A percentile compares a stretch with the other conserved stretches of the same genome.
These are phyloP conservation scores for Lophiotrema nucula DNA, from an alignment of 495 filamentous ascomycete genomes.

Conservation along the genomic window DNA sequence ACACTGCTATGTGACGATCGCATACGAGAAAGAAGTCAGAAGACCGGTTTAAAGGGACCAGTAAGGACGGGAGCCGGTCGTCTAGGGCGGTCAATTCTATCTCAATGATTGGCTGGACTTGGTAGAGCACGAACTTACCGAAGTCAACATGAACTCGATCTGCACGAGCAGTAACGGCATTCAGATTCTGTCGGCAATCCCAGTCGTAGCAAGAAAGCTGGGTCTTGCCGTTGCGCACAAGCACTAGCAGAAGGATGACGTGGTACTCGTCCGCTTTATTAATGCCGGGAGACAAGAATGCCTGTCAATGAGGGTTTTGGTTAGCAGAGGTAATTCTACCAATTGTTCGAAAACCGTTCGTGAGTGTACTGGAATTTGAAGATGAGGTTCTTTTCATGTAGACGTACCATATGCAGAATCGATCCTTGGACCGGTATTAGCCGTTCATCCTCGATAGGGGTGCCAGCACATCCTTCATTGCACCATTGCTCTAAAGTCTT, in stretches of 20 bases:
- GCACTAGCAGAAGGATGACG: slow-evolving; percentile 72
- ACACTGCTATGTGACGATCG: slow-evolving; percentile 8
- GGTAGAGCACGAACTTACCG: slow-evolving; percentile 2
- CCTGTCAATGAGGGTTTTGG: too few relatives aligned
- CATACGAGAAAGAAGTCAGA: slow-evolving; percentile 30
- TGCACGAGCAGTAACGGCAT: not conserved
- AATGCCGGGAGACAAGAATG: slow-evolving; percentile 74
- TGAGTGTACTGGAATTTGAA: too few relatives aligned
- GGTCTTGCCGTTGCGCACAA: slow-evolving; percentile 59
- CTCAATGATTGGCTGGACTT: not conserved
- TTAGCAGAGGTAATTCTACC: too few relatives aligned
- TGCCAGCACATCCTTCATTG: not conserved
- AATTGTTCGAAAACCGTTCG: too few relatives aligned
- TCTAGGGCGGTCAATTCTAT: slow-evolving; percentile 6
- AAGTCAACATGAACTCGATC: slow-evolving; percentile 10
- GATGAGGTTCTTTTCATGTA: too few relatives aligned
- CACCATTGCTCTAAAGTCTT: slow-evolving; percentile 44
- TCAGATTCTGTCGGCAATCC: slow-evolving; percentile 50
- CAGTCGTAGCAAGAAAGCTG: slow-evolving; percentile 74
- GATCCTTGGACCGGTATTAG: slow-evolving; percentile 64
- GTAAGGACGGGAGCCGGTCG: slow-evolving; percentile 24
- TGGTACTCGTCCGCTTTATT: slow-evolving; percentile 55
- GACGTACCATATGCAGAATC: slow-evolving; percentile 81
- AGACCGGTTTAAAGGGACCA: slow-evolving; percentile 24
- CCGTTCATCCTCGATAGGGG: slow-evolving; percentile 47